Percentiles rank a stretch among this genome's conserved stretches.
Evolutionary conservation across 768 basidiomycete genomes (phyloP).

Genomic region (Boletus edulis): DNA sequence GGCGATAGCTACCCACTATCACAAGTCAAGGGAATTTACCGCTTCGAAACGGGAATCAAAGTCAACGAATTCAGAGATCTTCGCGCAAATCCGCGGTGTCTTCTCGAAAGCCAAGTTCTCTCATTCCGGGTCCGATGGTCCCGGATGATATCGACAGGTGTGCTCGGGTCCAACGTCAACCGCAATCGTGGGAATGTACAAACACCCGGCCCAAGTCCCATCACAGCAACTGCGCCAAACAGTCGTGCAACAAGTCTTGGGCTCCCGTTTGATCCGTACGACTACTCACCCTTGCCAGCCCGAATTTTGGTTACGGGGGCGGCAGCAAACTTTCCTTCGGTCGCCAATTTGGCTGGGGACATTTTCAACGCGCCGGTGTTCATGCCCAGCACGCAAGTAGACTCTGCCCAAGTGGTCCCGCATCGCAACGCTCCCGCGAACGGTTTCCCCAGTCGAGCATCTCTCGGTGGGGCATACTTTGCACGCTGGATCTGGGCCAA

Average conservation of each 20-base stretch:
- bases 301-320: slow-evolving; percentile 74
- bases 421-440: slow-evolving; percentile 72
- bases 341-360: slow-evolving; percentile 77
- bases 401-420: slow-evolving; percentile 65
- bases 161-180: slow-evolving; percentile 47
- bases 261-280: slow-evolving; percentile 78
- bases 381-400: slow-evolving; percentile 71
- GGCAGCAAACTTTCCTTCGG: slow-evolving; percentile 80
- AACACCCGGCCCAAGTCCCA: slow-evolving; percentile 27
- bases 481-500: slow-evolving; percentile 87
- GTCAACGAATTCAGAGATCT: slow-evolving; percentile 87
- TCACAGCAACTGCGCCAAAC: slow-evolving; percentile 15
- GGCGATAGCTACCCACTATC: slow-evolving; percentile 72
- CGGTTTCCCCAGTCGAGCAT: slow-evolving; percentile 67
- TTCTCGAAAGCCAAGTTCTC: slow-evolving; percentile 78
- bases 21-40: slow-evolving; percentile 81
- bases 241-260: slow-evolving; percentile 46
- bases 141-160: slow-evolving; percentile 64
- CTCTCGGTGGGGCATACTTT: slow-evolving; percentile 73
- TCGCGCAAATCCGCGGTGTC: slow-evolving; percentile 83
- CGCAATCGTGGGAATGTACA: slow-evolving; percentile 34
- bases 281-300: slow-evolving; percentile 59
- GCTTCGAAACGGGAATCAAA: slow-evolving; percentile 86
- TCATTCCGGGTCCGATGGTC: slow-evolving; percentile 84
- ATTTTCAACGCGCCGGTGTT: slow-evolving; percentile 81